Percentiles rank a stretch among this genome's conserved stretches.
phyloP scores from a whole-genome alignment of 1,284 basidiomycete species.

The Cryptococcus sp. region DNA sequence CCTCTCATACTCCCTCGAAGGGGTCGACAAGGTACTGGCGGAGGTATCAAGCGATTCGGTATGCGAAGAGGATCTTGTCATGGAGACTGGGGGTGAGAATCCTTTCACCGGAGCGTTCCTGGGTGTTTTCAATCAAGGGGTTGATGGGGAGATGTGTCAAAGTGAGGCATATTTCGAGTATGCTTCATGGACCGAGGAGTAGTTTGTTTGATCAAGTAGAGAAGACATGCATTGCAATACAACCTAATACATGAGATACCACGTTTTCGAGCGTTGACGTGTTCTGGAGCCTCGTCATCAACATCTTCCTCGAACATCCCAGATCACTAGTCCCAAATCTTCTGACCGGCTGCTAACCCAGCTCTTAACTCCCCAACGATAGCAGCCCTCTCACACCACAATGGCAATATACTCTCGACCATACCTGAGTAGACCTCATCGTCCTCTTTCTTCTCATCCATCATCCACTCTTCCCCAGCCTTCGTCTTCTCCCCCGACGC shows the following conservation, averaged over 20 bases:
- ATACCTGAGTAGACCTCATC: conserved; percentile 48
- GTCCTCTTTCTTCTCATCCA: conserved; percentile 43
- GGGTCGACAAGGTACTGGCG: background rate
- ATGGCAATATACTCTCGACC: background rate
- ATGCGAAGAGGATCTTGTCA: background rate
- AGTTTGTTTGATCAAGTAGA: background rate
- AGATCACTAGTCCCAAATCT: background rate
- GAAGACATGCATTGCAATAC: background rate
- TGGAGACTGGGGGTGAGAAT: background rate
- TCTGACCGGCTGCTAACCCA: background rate
- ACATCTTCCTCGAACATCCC: background rate
- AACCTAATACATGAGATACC: no score
- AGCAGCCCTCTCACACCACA: background rate
- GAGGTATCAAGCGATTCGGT: background rate
- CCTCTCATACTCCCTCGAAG: background rate
- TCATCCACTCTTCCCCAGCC: conserved; percentile 43
- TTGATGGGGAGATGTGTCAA: conserved; percentile 8
- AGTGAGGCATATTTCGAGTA: conserved; percentile 15
- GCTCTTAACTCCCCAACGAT: background rate
- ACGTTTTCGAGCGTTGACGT: background rate
- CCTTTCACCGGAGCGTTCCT: conserved; percentile 24
- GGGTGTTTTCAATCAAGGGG: conserved; percentile 21
- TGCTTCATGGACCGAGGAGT: conserved; percentile 2
- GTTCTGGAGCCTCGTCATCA: background rate
- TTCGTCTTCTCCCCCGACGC: conserved; percentile 9